Conservation (phyloP, 192 early-diverging fungal species). For the Haplosporangium gracile region DNA sequence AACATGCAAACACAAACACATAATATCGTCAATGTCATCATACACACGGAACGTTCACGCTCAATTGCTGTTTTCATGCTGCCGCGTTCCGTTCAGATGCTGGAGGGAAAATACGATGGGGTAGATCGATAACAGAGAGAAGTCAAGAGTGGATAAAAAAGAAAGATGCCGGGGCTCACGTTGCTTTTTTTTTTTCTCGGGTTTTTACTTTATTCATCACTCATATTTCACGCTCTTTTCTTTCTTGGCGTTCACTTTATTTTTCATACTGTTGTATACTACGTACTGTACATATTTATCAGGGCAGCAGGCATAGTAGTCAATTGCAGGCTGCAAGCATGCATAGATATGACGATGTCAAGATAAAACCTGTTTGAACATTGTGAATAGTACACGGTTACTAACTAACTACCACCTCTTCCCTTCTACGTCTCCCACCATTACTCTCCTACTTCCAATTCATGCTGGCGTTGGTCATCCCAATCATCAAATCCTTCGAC, state of each 20-base stretch:
- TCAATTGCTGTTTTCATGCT: not conserved
- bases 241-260: not conserved
- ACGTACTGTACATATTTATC: not conserved
- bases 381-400: no score
- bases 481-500: slow-evolving; percentile 54
- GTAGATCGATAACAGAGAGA: no score
- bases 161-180: not conserved
- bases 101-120: not conserved
- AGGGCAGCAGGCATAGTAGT: not conserved
- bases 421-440: not conserved
- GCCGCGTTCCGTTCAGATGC: not conserved
- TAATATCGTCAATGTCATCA: not conserved
- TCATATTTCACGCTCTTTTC: not conserved
- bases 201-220: not conserved
- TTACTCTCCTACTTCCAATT: not conserved
- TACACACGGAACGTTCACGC: not conserved
- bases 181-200: no score
- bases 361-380: no score
- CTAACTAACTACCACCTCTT: no score
- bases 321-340: not conserved
- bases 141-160: no score
- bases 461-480: slow-evolving; percentile 18
- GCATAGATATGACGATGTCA: not conserved
- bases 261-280: not conserved
- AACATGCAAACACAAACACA: not conserved